phyloP scores from a whole-genome alignment of 1,139 yeast species.

The Geotrichum citri-aurantii region DNA sequence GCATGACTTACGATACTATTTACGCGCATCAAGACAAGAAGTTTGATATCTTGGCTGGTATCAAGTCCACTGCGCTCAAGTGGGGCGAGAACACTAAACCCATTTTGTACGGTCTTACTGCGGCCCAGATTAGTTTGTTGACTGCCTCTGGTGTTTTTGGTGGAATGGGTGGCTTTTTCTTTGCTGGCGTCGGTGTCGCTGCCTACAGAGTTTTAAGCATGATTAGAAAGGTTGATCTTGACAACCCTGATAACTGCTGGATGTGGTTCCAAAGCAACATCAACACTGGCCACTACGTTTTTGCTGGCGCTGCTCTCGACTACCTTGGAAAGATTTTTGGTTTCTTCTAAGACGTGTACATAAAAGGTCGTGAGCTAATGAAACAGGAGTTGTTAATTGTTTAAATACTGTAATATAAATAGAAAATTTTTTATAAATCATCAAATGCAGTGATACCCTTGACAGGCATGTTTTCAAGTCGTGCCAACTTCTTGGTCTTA shows the following conservation, averaged over 20 bases:
- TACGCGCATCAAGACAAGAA: constrained; percentile 96
- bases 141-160: constrained; percentile 72
- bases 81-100: constrained; percentile 82
- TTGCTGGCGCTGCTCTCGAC: constrained; percentile 72
- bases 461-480: constrained; percentile 8
- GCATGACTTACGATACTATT: constrained; percentile 91
- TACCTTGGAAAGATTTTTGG: constrained; percentile 36
- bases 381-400: not conserved
- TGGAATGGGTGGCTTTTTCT: constrained; percentile 83
- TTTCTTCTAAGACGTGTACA: not conserved
- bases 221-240: constrained; percentile 68
- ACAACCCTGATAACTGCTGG: constrained; percentile 81
- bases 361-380: not conserved
- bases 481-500: constrained; percentile 25
- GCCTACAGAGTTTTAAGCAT: constrained; percentile 60
- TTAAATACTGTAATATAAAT: not conserved
- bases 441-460: constrained; percentile 18
- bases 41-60: constrained; percentile 83
- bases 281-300: constrained; percentile 70
- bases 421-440: constrained; percentile 7
- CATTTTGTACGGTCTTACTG: constrained; percentile 56
- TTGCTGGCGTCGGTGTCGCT: constrained; percentile 57
- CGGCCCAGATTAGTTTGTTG: constrained; percentile 60
- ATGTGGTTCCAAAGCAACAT: constrained; percentile 69
- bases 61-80: constrained; percentile 88